These are phyloP conservation scores for Escovopsis weberi DNA, from an alignment of 2,329 filamentous ascomycete genomes.

Conservation along the genomic window DNA sequence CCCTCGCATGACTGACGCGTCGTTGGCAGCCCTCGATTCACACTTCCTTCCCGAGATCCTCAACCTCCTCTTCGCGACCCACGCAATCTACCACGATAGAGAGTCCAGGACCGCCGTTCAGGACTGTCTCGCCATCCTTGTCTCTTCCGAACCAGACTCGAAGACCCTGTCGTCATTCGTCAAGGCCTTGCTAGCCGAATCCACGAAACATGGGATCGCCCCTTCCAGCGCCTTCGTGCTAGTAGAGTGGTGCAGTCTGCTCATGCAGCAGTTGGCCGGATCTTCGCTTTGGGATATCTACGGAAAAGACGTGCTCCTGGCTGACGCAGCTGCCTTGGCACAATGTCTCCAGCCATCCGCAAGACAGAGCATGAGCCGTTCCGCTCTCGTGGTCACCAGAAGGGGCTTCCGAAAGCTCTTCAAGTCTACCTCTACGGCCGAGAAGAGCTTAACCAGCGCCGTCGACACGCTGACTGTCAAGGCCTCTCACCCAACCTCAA, in stretches of 20 bases:
- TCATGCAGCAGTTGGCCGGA: conserved; percentile 57
- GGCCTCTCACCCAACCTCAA: conserved; percentile 44
- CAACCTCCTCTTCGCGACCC: conserved; percentile 69
- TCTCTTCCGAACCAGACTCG: conserved; percentile 38
- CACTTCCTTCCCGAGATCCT: conserved; percentile 42
- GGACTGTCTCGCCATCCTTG: conserved; percentile 56
- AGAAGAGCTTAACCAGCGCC: conserved; percentile 46
- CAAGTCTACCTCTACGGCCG: conserved; percentile 36
- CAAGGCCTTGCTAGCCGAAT: conserved; percentile 53
- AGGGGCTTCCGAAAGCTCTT: conserved; percentile 67
- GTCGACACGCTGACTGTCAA: conserved; percentile 58
- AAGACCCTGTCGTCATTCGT: conserved; percentile 51
- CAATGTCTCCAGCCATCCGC: conserved; percentile 55
- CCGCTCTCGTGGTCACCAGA: conserved; percentile 63
- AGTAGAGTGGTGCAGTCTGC: conserved; percentile 73
- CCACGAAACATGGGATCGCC: conserved; percentile 63
- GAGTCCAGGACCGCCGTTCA: conserved; percentile 72
- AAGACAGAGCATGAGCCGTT: conserved; percentile 51
- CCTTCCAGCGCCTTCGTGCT: conserved; percentile 73
- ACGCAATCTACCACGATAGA: conserved; percentile 76
- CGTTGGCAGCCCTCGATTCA: conserved; percentile 29
- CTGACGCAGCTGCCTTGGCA: conserved; percentile 61
- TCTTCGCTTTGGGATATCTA: conserved; percentile 49
- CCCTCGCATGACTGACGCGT: conserved; percentile 7
- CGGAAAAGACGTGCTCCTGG: conserved; percentile 49